These are phyloP conservation scores for Phenoliferia sp. DNA, from an alignment of 1,284 basidiomycete species.

Conservation along the genomic window DNA sequence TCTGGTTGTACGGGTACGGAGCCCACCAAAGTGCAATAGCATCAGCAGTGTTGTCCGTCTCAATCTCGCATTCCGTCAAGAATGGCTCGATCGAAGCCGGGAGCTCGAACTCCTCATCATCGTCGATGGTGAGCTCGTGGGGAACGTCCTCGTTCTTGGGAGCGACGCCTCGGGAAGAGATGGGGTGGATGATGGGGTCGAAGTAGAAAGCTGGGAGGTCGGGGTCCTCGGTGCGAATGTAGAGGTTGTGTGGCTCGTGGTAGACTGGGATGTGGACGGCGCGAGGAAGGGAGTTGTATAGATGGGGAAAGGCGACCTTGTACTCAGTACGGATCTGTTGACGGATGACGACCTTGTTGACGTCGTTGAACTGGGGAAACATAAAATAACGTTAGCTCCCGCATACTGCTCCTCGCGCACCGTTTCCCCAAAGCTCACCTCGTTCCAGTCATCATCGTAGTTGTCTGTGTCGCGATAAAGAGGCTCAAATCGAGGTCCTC, in stretches of 20 bases:
- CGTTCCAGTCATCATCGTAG: constrained; percentile 99
- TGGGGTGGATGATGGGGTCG: constrained; percentile 86
- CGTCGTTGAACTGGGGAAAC: constrained; percentile 73
- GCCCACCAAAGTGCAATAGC: constrained; percentile 99
- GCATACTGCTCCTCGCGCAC: neutral
- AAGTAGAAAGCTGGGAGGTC: constrained; percentile 99
- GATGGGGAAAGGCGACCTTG: constrained; percentile 97
- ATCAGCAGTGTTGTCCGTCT: constrained; percentile 90
- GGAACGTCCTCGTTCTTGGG: constrained; percentile 77
- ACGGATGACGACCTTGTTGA: constrained; percentile 99
- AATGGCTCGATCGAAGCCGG: constrained; percentile 80
- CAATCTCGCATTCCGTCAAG: constrained; percentile 71
- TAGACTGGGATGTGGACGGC: constrained; percentile 89
- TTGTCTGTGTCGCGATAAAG: constrained; percentile 81
- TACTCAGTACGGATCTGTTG: constrained; percentile 99
- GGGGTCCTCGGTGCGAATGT: constrained; percentile 97
- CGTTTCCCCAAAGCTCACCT: constrained; percentile 46
- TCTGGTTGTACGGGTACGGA: constrained; percentile 88
- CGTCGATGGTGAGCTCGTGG: constrained; percentile 84
- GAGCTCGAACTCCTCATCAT: constrained; percentile 80
- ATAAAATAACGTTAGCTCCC: neutral
- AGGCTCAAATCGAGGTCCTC: constrained; percentile 94
- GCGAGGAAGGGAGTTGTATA: constrained; percentile 97
- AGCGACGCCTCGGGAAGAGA: constrained; percentile 77
- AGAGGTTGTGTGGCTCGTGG: constrained; percentile 93